Percentiles rank a stretch among this genome's conserved stretches.
These are phyloP conservation scores for Pichia norvegensis DNA, from an alignment of 1,139 yeast genomes.

Conservation along the genomic window DNA sequence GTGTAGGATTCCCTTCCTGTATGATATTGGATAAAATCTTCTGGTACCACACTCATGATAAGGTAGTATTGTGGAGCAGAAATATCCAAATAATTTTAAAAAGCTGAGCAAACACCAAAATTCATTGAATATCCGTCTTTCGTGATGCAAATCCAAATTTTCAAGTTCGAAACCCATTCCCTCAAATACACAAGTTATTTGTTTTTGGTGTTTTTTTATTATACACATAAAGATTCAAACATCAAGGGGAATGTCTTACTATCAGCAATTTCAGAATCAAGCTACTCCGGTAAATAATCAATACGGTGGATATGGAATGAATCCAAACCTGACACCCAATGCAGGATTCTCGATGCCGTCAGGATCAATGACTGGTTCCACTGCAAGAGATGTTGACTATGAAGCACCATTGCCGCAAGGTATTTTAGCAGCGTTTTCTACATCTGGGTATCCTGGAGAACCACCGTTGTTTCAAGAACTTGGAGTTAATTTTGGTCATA, in stretches of 20 bases:
- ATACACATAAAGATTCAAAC: no score
- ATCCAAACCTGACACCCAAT: neutral
- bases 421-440: slow-evolving; percentile 83
- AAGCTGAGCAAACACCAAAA: neutral
- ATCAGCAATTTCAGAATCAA: slow-evolving; percentile 22
- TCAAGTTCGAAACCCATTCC: no score
- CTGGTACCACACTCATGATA: neutral
- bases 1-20: slow-evolving; percentile 1
- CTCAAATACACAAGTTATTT: no score
- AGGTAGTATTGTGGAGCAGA: neutral
- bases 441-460: slow-evolving; percentile 90
- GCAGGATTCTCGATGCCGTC: slow-evolving; percentile 19
- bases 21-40: neutral
- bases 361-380: slow-evolving; percentile 26
- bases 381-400: slow-evolving; percentile 29
- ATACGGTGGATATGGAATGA: slow-evolving; percentile 2
- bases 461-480: slow-evolving; percentile 87
- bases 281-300: slow-evolving; percentile 9
- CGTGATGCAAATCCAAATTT: no score
- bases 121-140: no score
- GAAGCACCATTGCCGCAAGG: slow-evolving; percentile 55
- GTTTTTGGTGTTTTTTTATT: no score
- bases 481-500: slow-evolving; percentile 88
- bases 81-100: neutral
- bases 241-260: slow-evolving; percentile 24